phyloP scores from a whole-genome alignment of 2,329 filamentous ascomycete genomes.

The Alternaria sp. region DNA sequence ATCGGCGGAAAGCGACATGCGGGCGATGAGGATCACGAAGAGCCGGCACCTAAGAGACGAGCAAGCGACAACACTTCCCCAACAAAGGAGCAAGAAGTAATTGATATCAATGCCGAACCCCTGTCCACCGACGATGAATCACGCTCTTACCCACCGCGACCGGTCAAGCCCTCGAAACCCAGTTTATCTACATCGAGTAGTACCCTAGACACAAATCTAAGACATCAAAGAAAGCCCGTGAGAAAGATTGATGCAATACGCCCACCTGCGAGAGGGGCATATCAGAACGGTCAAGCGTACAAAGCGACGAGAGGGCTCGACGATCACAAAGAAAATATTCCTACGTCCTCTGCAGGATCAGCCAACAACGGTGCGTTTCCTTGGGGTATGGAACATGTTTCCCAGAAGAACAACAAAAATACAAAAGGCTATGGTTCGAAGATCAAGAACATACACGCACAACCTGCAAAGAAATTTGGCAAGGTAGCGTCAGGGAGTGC shows the following conservation, averaged over 20 bases:
- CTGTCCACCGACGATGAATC: constrained; percentile 36
- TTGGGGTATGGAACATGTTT: constrained; percentile 24
- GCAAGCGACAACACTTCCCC: background rate
- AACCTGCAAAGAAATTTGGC: constrained; percentile 17
- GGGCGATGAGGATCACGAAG: constrained; percentile 49
- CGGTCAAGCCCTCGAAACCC: constrained; percentile 12
- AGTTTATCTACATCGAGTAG: constrained; percentile 5
- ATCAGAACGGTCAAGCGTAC: constrained; percentile 18
- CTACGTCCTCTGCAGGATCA: constrained; percentile 17
- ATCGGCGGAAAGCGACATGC: constrained; percentile 51
- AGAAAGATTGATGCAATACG: constrained; percentile 15
- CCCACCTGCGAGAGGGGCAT: constrained; percentile 19
- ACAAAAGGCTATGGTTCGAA: constrained; percentile 15
- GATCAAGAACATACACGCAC: constrained; percentile 25
- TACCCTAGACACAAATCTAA: constrained; percentile 14
- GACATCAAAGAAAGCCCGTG: constrained; percentile 6
- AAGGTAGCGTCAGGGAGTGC: constrained; percentile 4
- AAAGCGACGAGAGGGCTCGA: constrained; percentile 17
- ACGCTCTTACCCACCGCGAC: constrained; percentile 9
- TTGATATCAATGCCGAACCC: constrained; percentile 32
- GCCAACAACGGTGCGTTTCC: constrained; percentile 4
- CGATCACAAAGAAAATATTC: constrained; percentile 33
- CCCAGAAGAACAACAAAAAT: constrained; percentile 17
- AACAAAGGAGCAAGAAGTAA: constrained; percentile 12
- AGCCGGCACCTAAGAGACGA: constrained; percentile 24